These are phyloP conservation scores for Chrysosporium queenslandicum DNA, from an alignment of 2,329 filamentous ascomycete genomes.

Conservation along the genomic window DNA sequence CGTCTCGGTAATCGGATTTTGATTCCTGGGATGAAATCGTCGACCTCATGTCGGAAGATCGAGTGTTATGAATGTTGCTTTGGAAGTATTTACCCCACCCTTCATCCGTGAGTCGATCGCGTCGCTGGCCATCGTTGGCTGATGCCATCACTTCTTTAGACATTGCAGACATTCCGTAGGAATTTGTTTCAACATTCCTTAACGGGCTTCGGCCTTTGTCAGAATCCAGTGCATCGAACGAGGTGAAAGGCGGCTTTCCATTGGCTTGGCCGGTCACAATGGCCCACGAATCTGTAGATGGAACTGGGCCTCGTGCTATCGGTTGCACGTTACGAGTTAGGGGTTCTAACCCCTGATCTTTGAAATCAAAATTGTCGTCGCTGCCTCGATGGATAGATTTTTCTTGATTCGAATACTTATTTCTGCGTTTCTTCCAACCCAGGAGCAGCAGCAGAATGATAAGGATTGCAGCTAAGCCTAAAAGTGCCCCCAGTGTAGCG, in stretches of 20 bases:
- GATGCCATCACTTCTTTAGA: conserved; percentile 3
- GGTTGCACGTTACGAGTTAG: conserved; percentile 35
- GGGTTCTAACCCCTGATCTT: conserved; percentile 38
- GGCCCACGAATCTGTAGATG: conserved; percentile 32
- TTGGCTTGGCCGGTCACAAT: conserved; percentile 32
- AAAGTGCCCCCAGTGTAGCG: conserved; percentile 70
- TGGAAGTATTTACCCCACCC: conserved; percentile 43
- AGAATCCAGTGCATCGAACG: background rate
- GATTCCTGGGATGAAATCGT: conserved; percentile 22
- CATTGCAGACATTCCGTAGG: conserved; percentile 19
- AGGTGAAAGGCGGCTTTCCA: conserved; percentile 1
- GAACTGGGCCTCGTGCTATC: conserved; percentile 37
- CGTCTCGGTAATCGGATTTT: conserved; percentile 31
- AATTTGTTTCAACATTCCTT: conserved; percentile 10
- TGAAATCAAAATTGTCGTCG: conserved; percentile 46
- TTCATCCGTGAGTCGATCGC: conserved; percentile 37
- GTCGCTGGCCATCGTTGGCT: background rate
- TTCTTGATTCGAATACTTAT: conserved; percentile 28
- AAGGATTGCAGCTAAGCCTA: conserved; percentile 62
- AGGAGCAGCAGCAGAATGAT: conserved; percentile 57
- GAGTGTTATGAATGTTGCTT: conserved; percentile 22
- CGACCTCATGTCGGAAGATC: conserved; percentile 16
- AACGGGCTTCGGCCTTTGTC: conserved; percentile 16
- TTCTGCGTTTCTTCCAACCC: conserved; percentile 16
- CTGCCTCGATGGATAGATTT: conserved; percentile 43